Evolutionary conservation across 192 early-diverging fungal species (phyloP).

Genomic region (Coemansia sp.): DNA sequence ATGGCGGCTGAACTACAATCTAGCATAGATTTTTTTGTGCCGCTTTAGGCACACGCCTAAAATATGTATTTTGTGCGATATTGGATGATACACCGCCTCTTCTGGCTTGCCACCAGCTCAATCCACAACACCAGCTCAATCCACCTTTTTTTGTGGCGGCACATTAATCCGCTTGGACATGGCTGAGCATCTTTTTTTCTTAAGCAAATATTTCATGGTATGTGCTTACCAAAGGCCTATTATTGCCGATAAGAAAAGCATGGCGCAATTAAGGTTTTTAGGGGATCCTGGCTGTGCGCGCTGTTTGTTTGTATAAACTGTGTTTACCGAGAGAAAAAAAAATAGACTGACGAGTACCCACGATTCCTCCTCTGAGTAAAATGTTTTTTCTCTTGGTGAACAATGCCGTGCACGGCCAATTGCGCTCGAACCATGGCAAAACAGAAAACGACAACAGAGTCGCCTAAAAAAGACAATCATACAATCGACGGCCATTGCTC

Average conservation of each 20-base stretch:
- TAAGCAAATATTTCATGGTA: neutral
- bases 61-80: neutral
- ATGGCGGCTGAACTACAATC: slow-evolving; percentile 3
- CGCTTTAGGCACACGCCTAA: neutral
- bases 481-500: neutral
- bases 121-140: neutral
- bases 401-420: neutral
- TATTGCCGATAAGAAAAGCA: neutral
- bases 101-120: slow-evolving; percentile 1
- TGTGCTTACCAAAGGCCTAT: slow-evolving; percentile 2
- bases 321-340: neutral
- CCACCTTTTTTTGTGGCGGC: neutral
- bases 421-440: slow-evolving; percentile 1
- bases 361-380: neutral
- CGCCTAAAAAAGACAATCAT: neutral
- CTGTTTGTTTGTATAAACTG: neutral
- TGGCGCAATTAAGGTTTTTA: slow-evolving; percentile 7
- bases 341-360: neutral
- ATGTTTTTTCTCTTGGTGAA: no score
- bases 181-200: neutral
- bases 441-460: neutral
- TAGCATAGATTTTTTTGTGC: neutral
- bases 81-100: no score
- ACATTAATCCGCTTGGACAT: neutral
- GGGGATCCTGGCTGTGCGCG: neutral